Percentiles rank a stretch among this genome's conserved stretches.
phyloP scores from a whole-genome alignment of 495 filamentous ascomycete genomes.

The Tuber magnatum region DNA sequence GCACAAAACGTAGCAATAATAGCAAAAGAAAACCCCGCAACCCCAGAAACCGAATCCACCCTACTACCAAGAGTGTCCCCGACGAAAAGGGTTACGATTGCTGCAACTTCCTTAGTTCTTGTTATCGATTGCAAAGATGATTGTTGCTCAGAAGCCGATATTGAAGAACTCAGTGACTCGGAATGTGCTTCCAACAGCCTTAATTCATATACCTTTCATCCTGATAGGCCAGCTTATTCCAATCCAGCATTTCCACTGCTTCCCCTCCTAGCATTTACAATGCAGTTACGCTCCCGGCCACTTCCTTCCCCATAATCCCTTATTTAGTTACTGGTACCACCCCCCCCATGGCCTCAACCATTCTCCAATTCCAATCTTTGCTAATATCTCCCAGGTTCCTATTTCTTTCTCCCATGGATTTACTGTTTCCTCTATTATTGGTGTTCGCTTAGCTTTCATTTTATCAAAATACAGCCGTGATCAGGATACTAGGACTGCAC shows the following conservation, averaged over 20 bases:
- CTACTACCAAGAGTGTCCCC: too few species aligned
- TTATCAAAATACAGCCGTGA: background rate
- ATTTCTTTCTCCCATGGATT: background rate
- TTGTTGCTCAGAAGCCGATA: background rate
- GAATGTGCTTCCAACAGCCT: background rate
- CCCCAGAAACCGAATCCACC: too few species aligned
- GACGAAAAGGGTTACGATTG: background rate
- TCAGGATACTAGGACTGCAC: background rate
- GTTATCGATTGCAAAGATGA: background rate
- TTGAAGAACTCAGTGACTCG: background rate
- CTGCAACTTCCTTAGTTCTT: background rate
- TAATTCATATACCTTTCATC: background rate
- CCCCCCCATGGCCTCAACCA: background rate
- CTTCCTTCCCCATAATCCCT: background rate
- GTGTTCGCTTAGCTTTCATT: background rate
- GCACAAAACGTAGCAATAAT: too few species aligned
- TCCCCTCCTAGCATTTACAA: background rate
- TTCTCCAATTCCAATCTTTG: background rate
- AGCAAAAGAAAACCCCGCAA: too few species aligned
- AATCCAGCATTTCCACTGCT: background rate
- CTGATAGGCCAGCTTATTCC: background rate
- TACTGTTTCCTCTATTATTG: background rate
- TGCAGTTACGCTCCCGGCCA: background rate
- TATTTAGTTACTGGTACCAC: background rate
- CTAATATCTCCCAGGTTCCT: background rate